phyloP scores from a whole-genome alignment of 1,284 basidiomycete genomes.

The Ceratobasidium sp. region DNA sequence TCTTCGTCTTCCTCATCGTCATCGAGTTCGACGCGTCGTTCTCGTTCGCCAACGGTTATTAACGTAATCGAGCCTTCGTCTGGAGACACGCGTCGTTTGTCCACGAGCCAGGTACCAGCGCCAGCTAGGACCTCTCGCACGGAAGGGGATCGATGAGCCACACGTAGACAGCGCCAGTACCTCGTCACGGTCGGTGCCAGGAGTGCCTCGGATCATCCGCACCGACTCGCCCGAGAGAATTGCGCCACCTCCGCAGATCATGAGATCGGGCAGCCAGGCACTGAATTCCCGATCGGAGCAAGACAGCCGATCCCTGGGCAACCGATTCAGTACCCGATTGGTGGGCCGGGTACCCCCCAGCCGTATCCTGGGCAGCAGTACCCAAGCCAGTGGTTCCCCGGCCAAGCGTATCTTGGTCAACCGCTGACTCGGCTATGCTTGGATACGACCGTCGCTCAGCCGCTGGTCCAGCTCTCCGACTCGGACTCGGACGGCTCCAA shows the following conservation, averaged over 20 bases:
- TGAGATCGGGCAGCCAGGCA: conserved; percentile 21
- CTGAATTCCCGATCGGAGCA: background rate
- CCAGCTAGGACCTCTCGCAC: conserved; percentile 4
- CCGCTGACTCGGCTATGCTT: conserved; percentile 3
- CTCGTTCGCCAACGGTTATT: conserved; percentile 25
- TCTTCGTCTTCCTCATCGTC: conserved; percentile 15
- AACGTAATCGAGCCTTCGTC: background rate
- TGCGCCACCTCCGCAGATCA: conserved; percentile 21
- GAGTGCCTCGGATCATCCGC: conserved; percentile 9
- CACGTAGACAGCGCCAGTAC: background rate
- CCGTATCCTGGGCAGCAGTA: background rate
- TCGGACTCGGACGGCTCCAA: conserved; percentile 39
- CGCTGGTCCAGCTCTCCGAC: conserved; percentile 34
- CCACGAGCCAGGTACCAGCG: background rate
- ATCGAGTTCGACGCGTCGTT: conserved; percentile 21
- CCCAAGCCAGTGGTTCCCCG: background rate
- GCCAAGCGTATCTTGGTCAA: conserved; percentile 23
- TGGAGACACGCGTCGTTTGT: background rate
- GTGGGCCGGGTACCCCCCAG: background rate
- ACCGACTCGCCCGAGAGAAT: conserved; percentile 10
- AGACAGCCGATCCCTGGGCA: conserved; percentile 7
- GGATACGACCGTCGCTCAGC: conserved; percentile 40
- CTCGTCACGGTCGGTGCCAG: background rate
- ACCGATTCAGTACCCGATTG: conserved; percentile 4
- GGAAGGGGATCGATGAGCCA: conserved; percentile 17